Conservation (phyloP, 2,329 filamentous ascomycete species). For the Xylaria sp. region DNA sequence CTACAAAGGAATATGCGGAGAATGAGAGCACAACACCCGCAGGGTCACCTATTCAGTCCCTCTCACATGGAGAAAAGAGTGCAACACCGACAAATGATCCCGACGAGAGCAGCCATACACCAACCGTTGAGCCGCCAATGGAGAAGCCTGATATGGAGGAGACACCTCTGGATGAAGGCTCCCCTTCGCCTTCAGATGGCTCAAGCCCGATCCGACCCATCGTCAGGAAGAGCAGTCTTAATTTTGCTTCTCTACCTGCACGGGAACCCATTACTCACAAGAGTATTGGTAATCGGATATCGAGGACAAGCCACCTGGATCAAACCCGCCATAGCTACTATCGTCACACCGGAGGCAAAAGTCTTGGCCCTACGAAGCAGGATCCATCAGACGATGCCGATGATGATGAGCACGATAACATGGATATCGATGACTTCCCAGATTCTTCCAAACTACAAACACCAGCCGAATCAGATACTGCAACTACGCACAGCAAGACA, state of each 20-base stretch:
- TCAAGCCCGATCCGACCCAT: constrained; percentile 72
- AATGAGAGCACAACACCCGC: constrained; percentile 32
- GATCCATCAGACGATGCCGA: constrained; percentile 35
- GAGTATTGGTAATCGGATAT: constrained; percentile 68
- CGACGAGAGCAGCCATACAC: constrained; percentile 9
- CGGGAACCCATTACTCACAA: constrained; percentile 85
- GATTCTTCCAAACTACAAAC: constrained; percentile 40
- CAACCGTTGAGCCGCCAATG: constrained; percentile 18
- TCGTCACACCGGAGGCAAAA: constrained; percentile 68
- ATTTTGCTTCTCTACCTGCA: constrained; percentile 87
- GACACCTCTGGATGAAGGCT: constrained; percentile 26
- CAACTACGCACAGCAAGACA: constrained; percentile 69
- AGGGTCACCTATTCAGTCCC: constrained; percentile 26
- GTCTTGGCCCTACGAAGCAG: constrained; percentile 49
- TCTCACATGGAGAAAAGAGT: constrained; percentile 16
- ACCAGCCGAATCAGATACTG: constrained; percentile 44
- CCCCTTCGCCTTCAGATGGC: constrained; percentile 57
- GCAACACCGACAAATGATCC: constrained; percentile 12
- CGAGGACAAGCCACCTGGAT: constrained; percentile 74
- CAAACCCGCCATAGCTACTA: constrained; percentile 68
- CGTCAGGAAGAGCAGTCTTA: constrained; percentile 89
- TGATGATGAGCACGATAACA: constrained; percentile 40
- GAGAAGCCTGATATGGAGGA: constrained; percentile 26
- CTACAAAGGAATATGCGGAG: constrained; percentile 16
- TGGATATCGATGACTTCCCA: constrained; percentile 45